Evolutionary conservation across 2,329 filamentous ascomycete genomes (phyloP).

Genomic region (Exophiala phaeomuriformis): DNA sequence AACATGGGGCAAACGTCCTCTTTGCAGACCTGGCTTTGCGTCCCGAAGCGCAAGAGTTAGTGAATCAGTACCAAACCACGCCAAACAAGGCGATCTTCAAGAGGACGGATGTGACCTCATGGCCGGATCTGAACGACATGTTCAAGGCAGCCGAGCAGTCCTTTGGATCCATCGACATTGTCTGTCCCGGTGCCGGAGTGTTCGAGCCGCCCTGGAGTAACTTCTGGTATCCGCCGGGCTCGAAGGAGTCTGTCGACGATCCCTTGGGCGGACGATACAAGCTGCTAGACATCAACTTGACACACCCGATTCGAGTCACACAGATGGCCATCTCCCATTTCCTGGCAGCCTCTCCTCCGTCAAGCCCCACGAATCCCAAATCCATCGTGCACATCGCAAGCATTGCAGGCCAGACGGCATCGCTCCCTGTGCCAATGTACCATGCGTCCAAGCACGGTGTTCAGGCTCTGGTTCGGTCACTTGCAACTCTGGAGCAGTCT

Average conservation of each 20-base stretch:
- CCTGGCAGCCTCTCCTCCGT: slow-evolving; percentile 30
- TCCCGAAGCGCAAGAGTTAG: slow-evolving; percentile 38
- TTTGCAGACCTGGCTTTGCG: slow-evolving; percentile 41
- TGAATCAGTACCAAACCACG: slow-evolving; percentile 33
- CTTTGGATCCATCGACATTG: slow-evolving; percentile 43
- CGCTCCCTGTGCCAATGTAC: slow-evolving; percentile 41
- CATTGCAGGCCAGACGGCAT: slow-evolving; percentile 39
- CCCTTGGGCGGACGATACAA: slow-evolving; percentile 38
- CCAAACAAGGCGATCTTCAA: slow-evolving; percentile 38
- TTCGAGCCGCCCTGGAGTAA: slow-evolving; percentile 40
- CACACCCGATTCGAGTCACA: slow-evolving; percentile 46
- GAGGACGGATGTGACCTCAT: slow-evolving; percentile 44
- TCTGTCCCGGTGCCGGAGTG: slow-evolving; percentile 43
- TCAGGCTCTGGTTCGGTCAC: slow-evolving; percentile 43
- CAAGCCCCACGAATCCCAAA: slow-evolving; percentile 29
- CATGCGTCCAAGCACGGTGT: slow-evolving; percentile 45
- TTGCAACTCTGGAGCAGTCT: slow-evolving; percentile 43
- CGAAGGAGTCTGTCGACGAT: slow-evolving; percentile 37
- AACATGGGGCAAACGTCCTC: slow-evolving; percentile 42
- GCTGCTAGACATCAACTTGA: slow-evolving; percentile 45
- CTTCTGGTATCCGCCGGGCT: slow-evolving; percentile 46
- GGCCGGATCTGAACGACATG: slow-evolving; percentile 44
- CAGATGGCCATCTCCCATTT: slow-evolving; percentile 47
- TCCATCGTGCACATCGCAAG: slow-evolving; percentile 45
- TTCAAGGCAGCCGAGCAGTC: slow-evolving; percentile 44